Evolutionary conservation across 768 basidiomycete genomes (phyloP).

Genomic region (Leucocoprinus birnbaumii): DNA sequence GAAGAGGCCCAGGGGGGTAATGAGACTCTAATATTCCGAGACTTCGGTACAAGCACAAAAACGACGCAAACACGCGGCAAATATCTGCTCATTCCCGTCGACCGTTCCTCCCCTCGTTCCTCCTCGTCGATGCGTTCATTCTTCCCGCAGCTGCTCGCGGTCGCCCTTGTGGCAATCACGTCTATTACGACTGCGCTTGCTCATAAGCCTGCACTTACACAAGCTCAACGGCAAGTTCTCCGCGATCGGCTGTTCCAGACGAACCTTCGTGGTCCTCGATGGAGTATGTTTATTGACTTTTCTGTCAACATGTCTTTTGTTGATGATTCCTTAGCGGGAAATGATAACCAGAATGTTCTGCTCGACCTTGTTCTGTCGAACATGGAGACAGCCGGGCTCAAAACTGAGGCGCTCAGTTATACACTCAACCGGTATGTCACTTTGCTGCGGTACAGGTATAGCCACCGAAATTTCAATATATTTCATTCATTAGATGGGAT

Average conservation of each 20-base stretch:
- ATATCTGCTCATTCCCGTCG: not conserved
- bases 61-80: too few species aligned
- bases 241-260: constrained; percentile 27
- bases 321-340: constrained; percentile 21
- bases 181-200: not conserved
- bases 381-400: constrained; percentile 23
- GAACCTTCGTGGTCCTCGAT: constrained; percentile 27
- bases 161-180: not conserved
- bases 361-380: constrained; percentile 20
- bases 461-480: not conserved
- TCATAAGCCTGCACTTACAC: constrained; percentile 10
- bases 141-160: not conserved
- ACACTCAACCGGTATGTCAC: constrained; percentile 19
- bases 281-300: constrained; percentile 19
- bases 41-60: too few species aligned
- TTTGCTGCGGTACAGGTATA: too few species aligned
- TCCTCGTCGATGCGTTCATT: not conserved
- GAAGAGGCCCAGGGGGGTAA: too few species aligned
- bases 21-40: too few species aligned
- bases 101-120: not conserved
- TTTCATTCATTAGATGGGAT: constrained; percentile 23
- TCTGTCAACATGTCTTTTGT: too few species aligned
- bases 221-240: constrained; percentile 21
- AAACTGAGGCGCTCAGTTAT: constrained; percentile 22
- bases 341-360: constrained; percentile 28